phyloP scores from a whole-genome alignment of 2,329 filamentous ascomycete genomes.

The Nothomitra cinnamomea region DNA sequence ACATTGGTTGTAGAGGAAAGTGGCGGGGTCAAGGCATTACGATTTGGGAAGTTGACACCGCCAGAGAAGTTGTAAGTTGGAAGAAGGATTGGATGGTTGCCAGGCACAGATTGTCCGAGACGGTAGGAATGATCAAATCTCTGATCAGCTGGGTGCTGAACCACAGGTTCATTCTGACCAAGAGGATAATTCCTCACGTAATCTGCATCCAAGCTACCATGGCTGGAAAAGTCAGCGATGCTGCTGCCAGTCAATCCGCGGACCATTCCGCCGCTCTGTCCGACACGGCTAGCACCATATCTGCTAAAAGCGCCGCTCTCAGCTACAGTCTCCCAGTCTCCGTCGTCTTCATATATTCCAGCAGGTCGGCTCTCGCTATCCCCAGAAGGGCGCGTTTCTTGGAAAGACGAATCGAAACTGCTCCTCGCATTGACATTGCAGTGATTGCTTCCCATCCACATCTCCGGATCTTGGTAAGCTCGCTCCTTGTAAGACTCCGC shows the following conservation, averaged over 20 bases:
- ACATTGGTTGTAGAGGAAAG: background rate
- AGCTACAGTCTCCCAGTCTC: slow-evolving; percentile 6
- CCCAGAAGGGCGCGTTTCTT: background rate
- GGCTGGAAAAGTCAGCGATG: slow-evolving; percentile 3
- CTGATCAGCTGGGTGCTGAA: slow-evolving; percentile 4
- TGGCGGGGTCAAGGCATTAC: slow-evolving; percentile 5
- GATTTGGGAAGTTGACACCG: slow-evolving; percentile 5
- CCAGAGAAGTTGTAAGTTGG: slow-evolving; percentile 5
- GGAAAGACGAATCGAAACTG: background rate
- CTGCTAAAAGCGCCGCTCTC: slow-evolving; percentile 1
- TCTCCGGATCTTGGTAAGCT: background rate
- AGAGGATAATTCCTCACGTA: background rate
- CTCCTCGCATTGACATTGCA: background rate
- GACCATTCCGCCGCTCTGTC: background rate
- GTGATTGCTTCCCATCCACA: background rate
- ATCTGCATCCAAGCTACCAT: background rate
- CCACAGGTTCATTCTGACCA: background rate
- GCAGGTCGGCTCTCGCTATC: background rate
- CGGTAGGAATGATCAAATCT: slow-evolving; percentile 6
- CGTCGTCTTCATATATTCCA: background rate
- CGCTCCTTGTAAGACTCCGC: background rate
- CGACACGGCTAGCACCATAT: background rate
- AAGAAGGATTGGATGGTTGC: slow-evolving; percentile 1
- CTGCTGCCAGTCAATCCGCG: background rate
- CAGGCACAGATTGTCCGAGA: background rate